Evolutionary conservation across 495 filamentous ascomycete species (phyloP), one percentile per base, ranked within the genome.

Genomic region (Hyaloscypha hepaticicola): DNA sequence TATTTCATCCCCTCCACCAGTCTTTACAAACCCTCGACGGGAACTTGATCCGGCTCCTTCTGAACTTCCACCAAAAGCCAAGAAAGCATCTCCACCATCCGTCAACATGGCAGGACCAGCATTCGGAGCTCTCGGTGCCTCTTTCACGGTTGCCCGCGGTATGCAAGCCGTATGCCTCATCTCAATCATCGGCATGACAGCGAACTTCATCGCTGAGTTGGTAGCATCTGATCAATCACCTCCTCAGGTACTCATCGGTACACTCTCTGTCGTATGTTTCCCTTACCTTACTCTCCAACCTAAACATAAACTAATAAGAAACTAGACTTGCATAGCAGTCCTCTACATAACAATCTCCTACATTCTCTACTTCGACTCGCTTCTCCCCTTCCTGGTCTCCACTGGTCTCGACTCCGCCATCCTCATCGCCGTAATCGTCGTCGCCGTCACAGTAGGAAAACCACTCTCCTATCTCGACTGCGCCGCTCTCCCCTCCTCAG

Each of bases 151-250:
- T 62, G 83, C 88, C 66, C 85, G 94, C 29, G 79, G 84, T 26
- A 81, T 93, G 63, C 87, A 96, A 73, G 79, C 83, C 55, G 78
- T 87, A 56, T 87, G 82, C 24, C 86, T 98, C 65, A 85, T 96
- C 67, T 80, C 85, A 53, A 86, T 92, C 66, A 89, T 97, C 70
- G 92, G 92, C 58, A 85, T 96, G 66, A 86, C 85, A 1, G 84
- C 91, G 61, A 91, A 91, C 73, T 94, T 96, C 78, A 87, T 96
- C 72, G 83, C 85, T n/a, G 77, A 87, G 29, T 91, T 96, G 63
- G 82, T 92, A n/a, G 69, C 77, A 14, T 80, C 75, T 29, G 81
- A 87, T 53, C 80, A 83, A 41, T 80, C 82, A 7, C 85, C 90
- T 0, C 90, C 91, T 0, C 76, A 83, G 5, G 84, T 93, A 58